Evolutionary conservation across 129 eudicot genomes (phyloP).

Genomic region (Helianthus tuberosus): DNA sequence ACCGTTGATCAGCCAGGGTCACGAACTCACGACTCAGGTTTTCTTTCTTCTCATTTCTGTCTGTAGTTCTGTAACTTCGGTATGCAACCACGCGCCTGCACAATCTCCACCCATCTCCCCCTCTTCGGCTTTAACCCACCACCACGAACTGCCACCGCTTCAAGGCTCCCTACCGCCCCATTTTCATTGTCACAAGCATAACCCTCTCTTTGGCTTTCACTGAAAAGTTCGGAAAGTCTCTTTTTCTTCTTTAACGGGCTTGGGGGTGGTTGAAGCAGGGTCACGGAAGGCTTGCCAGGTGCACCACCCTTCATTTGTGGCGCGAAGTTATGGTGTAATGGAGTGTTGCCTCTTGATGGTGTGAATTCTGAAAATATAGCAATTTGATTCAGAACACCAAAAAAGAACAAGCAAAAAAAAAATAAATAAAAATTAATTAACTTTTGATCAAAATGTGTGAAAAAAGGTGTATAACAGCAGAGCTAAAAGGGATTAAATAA

Average conservation of each 20-base stretch:
- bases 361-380: slow-evolving; percentile 48
- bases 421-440: background rate
- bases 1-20: background rate
- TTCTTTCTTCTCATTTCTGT: slow-evolving; percentile 47
- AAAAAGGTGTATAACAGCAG: background rate
- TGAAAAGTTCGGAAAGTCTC: slow-evolving; percentile 55
- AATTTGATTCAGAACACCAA: background rate
- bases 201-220: slow-evolving; percentile 46
- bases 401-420: background rate
- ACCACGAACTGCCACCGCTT: slow-evolving; percentile 29
- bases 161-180: slow-evolving; percentile 29
- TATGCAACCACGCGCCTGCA: slow-evolving; percentile 44
- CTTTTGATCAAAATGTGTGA: background rate
- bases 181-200: slow-evolving; percentile 23
- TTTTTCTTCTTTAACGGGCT: slow-evolving; percentile 40
- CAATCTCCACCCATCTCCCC: slow-evolving; percentile 40
- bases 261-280: slow-evolving; percentile 30
- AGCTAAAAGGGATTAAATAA: background rate
- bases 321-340: slow-evolving; percentile 52
- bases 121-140: slow-evolving; percentile 24
- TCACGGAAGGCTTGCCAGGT: slow-evolving; percentile 6
- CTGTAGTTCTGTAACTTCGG: slow-evolving; percentile 30
- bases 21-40: background rate
- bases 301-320: slow-evolving; percentile 30
- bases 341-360: slow-evolving; percentile 65